Percentiles rank a stretch among this genome's conserved stretches.
phyloP scores from a whole-genome alignment of 192 early-diverging fungal genomes.

The Backusella psychrophila region DNA sequence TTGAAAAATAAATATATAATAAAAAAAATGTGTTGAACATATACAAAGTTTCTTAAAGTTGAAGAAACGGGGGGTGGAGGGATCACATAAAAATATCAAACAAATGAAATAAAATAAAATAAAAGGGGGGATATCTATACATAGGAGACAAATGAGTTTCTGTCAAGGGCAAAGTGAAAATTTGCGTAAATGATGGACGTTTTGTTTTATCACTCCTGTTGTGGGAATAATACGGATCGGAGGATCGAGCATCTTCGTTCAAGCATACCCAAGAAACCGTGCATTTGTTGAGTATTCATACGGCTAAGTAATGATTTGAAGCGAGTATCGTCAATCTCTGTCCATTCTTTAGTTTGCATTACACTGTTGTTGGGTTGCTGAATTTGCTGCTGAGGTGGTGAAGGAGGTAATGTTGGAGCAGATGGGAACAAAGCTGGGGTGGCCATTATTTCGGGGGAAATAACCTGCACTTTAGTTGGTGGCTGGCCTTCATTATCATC shows the following conservation, averaged over 20 bases:
- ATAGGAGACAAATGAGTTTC: not conserved
- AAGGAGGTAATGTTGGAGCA: not conserved
- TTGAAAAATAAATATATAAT: not conserved
- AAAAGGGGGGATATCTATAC: conserved; percentile 2
- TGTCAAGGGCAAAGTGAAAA: not conserved
- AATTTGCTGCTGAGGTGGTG: not conserved
- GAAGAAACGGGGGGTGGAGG: not conserved
- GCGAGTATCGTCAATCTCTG: conserved; percentile 32
- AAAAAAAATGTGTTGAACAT: not conserved
- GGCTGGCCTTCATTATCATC: not conserved
- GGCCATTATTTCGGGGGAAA: not conserved
- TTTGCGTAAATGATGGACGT: not conserved
- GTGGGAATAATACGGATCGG: conserved; percentile 15
- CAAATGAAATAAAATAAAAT: not conserved
- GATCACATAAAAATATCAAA: conserved; percentile 5
- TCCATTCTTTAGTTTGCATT: conserved; percentile 13
- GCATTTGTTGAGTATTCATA: conserved; percentile 52
- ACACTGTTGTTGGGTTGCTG: not conserved
- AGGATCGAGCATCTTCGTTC: conserved; percentile 56
- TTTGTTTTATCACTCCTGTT: not conserved
- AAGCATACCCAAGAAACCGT: conserved; percentile 51
- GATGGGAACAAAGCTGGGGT: conserved; percentile 8
- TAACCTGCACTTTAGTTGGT: not conserved
- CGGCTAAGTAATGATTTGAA: conserved; percentile 31
- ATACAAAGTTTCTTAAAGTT: not conserved